phyloP scores from a whole-genome alignment of 2,329 filamentous ascomycete genomes.

The Incumbomyces delicatus region DNA sequence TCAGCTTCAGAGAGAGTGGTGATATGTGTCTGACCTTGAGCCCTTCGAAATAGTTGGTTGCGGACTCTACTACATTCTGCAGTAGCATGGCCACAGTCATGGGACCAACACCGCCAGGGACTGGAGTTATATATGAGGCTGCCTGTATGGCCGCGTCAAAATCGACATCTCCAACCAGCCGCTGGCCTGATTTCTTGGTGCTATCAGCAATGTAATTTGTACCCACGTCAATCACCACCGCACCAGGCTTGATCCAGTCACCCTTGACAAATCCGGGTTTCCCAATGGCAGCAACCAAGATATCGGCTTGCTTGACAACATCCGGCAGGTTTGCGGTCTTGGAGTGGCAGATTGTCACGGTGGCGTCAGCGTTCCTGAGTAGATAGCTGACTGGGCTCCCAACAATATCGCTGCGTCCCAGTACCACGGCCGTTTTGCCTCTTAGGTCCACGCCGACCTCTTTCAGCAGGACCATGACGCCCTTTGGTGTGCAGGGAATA shows the following conservation, averaged over 20 bases:
- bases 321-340: constrained; percentile 64
- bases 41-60: constrained; percentile 68
- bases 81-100: constrained; percentile 99
- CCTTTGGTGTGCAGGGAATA: constrained; percentile 90
- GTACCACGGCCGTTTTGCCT: constrained; percentile 88
- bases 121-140: constrained; percentile 87
- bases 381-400: constrained; percentile 94
- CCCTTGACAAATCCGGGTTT: constrained; percentile 80
- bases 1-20: constrained; percentile 72
- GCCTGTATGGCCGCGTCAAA: constrained; percentile 75
- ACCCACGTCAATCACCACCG: constrained; percentile 94
- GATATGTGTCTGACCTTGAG: constrained; percentile 71
- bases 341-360: constrained; percentile 92
- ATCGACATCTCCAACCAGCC: constrained; percentile 91
- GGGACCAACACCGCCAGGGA: constrained; percentile 90
- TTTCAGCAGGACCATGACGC: constrained; percentile 84
- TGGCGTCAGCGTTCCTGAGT: constrained; percentile 89
- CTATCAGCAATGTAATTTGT: constrained; percentile 90
- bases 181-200: constrained; percentile 82
- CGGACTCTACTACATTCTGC: constrained; percentile 85
- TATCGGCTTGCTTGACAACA: constrained; percentile 73
- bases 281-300: constrained; percentile 87
- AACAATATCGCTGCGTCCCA: constrained; percentile 94
- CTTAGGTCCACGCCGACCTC: constrained; percentile 72
- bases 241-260: constrained; percentile 88